A percentile compares a stretch with the other conserved stretches of the same genome.
Evolutionary conservation across 1,139 yeast genomes (phyloP).

Genomic region (Lodderomyces jiufengensis): DNA sequence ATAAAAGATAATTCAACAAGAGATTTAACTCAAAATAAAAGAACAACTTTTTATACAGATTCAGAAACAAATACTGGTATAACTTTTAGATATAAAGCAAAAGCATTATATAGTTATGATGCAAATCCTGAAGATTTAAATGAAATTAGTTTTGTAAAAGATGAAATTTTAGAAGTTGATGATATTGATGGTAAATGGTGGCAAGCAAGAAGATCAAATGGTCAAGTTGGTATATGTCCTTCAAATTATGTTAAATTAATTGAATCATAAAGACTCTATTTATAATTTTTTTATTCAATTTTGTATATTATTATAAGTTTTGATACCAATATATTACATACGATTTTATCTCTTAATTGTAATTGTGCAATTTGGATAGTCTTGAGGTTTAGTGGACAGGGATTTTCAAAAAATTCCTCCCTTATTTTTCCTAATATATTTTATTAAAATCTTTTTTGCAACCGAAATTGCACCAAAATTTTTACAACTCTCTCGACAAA

Average conservation of each 20-base stretch:
- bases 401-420: too few relatives aligned
- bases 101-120: conserved; percentile 79
- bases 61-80: conserved; percentile 24
- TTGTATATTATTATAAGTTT: too few relatives aligned
- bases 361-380: too few relatives aligned
- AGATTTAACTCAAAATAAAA: conserved; percentile 33
- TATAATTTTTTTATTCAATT: too few relatives aligned
- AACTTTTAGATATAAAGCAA: conserved; percentile 80
- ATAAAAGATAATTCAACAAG: conserved; percentile 30
- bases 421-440: too few relatives aligned
- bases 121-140: conserved; percentile 96
- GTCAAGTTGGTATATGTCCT: conserved; percentile 96
- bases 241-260: conserved; percentile 84
- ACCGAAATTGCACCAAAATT: too few relatives aligned
- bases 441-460: too few relatives aligned
- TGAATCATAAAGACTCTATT: conserved; percentile 20
- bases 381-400: too few relatives aligned
- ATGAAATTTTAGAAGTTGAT: conserved; percentile 84
- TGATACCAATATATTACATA: too few relatives aligned
- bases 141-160: conserved; percentile 86
- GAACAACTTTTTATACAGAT: conserved; percentile 28
- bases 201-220: conserved; percentile 89
- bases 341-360: too few relatives aligned
- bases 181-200: conserved; percentile 98
- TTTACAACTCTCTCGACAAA: too few relatives aligned